Evolutionary conservation across 2,329 filamentous ascomycete species (phyloP), one percentile per base, ranked within the genome.

Genomic region (Ceratocystis lukuohia): DNA sequence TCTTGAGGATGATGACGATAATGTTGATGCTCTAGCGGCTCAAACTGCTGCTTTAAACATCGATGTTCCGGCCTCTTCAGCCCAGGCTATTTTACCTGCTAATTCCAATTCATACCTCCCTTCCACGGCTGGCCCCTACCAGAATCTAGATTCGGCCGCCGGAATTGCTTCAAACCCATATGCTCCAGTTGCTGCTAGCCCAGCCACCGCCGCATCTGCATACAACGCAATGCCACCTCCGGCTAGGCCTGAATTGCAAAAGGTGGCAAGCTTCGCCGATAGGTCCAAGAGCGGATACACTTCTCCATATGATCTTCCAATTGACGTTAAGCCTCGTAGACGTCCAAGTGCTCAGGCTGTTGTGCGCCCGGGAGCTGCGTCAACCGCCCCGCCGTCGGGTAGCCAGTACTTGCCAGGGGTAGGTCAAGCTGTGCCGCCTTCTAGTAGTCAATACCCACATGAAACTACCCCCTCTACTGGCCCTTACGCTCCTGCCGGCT

Each of bases 261-360:
- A 85, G 75, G 80, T 84, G 0, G 85, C 95, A 73, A 97, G 93
- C 75, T 99, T 96, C 75, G 90, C 84, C 5, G 88, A 93, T 74
- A 95, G 95, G 75, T 79, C 90, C 2, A 97, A 96, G 76, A 89
- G 89, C 66, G 92, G 93, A 6, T 99, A 99, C 74, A 83, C 88
- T 62, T 97, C 93, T 22, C 94, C 94, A 0, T 99, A 96, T 72
- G 95, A 99, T 76, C 80, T 99, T 22, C 94, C 94, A 3, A 89
- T 94, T 76, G 93, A 96, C 65, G 82, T 88, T 33, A 88, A 88
- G 70, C 85, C 88, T 72, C 80, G 85, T 74, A 87, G 88, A 78
- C 80, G 87, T 64, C 74, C 79, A 5, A 85, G 82, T 71, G 79
- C 82, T 71, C 83, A 84, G 67, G 82, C 66, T 15, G 44, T 63